phyloP scores from a whole-genome alignment of 805 yeast genomes.

The Suhomyces tanzawaensis region DNA sequence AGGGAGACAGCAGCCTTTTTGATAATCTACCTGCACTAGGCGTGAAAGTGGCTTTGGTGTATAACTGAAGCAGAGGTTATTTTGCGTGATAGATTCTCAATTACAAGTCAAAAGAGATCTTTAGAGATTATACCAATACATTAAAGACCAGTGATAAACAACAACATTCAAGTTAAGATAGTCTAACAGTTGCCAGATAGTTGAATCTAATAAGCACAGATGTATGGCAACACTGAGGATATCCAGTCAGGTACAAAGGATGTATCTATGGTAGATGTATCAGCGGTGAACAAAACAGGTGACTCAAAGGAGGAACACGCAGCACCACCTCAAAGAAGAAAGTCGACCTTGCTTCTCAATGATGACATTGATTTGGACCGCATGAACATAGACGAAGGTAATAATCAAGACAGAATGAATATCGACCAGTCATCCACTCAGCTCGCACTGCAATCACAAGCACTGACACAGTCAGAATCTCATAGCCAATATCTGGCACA shows the following conservation, averaged over 20 bases:
- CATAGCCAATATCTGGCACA: background rate
- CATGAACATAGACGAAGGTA: slow-evolving; percentile 40
- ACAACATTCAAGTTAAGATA: too few relatives aligned
- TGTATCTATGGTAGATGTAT: slow-evolving; percentile 45
- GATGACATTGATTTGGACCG: slow-evolving; percentile 63
- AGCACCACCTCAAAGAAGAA: slow-evolving; percentile 46
- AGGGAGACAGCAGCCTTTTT: too few relatives aligned
- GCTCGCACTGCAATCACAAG: slow-evolving; percentile 3
- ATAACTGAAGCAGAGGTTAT: too few relatives aligned
- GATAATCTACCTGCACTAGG: too few relatives aligned
- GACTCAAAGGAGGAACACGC: background rate
- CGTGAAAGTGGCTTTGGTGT: too few relatives aligned
- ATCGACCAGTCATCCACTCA: slow-evolving; percentile 14
- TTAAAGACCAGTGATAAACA: too few relatives aligned
- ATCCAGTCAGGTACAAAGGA: slow-evolving; percentile 19
- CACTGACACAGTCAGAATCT: slow-evolving; percentile 7
- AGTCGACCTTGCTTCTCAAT: slow-evolving; percentile 68
- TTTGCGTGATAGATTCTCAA: too few relatives aligned
- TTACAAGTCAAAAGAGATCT: too few relatives aligned
- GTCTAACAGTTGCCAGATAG: too few relatives aligned
- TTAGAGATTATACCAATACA: too few relatives aligned
- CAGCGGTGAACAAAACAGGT: slow-evolving; percentile 24
- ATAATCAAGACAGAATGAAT: slow-evolving; percentile 15
- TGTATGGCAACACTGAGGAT: slow-evolving; percentile 2
- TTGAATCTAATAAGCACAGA: background rate